Evolutionary conservation across 257 asterid species (phyloP).

Genomic region (Osmanthus fragrans): DNA sequence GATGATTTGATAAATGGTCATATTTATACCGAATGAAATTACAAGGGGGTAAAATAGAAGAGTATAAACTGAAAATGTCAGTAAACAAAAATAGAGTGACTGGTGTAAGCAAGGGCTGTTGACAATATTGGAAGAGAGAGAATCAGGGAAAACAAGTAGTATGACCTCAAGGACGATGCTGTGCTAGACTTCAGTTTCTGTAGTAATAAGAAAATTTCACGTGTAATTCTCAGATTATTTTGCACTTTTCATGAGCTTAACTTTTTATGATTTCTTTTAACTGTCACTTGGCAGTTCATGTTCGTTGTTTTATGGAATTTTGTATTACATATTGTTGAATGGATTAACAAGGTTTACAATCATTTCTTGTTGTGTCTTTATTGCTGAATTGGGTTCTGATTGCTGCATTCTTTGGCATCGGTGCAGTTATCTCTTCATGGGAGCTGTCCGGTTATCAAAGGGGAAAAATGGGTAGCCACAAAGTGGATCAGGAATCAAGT

Average conservation of each 20-base stretch:
- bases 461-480: slow-evolving; percentile 98
- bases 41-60: neutral
- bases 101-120: neutral
- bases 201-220: neutral
- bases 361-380: neutral
- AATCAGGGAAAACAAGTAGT: neutral
- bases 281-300: neutral
- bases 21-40: neutral
- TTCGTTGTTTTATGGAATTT: neutral
- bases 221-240: neutral
- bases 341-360: neutral
- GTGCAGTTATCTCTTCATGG: slow-evolving; percentile 86
- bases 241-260: neutral
- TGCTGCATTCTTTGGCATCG: slow-evolving; percentile 6
- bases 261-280: neutral
- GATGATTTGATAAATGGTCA: neutral
- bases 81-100: neutral
- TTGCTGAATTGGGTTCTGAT: slow-evolving; percentile 4
- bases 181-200: neutral
- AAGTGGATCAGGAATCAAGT: slow-evolving; percentile 89
- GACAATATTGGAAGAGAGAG: neutral
- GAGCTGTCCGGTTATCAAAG: slow-evolving; percentile 88
- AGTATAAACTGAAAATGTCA: neutral
- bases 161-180: neutral
- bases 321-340: neutral